Base-by-base conservation (phyloP, 352 stramenopile genomes). In the Pythium phragmitis region DNA sequence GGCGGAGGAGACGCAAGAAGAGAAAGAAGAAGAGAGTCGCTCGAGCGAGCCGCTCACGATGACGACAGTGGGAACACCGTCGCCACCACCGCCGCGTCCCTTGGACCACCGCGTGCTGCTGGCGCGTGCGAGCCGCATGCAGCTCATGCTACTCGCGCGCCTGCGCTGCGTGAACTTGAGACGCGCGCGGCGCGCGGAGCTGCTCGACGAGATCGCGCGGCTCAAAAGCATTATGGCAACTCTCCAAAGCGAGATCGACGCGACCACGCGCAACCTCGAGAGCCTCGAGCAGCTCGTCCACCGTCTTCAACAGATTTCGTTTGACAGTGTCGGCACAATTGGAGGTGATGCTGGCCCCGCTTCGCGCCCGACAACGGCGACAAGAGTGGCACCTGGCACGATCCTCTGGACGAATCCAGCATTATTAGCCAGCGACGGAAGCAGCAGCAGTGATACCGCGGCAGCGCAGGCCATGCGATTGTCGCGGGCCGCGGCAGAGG, bases 181-280 rank as follows among this genome's bases (percentile, higher is more conserved):
- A 4, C 60, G 65, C 14, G 55, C 19, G 11, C 72, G 56, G 33
- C 73, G 76, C 19, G 45, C 37, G 0, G 68, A 81, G 64, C 46
- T 81, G 34, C 37, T 78, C 37, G 60, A 78, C 6, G 76, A 84
- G 67, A 69, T 83, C 54, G 30, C 36, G 28, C 73, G 64, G 12
- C 60, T 83, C 19, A 73, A 72, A 16, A 55, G 63, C 7, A 55
- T 74, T n/a, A 70, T 74, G 28, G 43, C 59, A 49, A 42, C 46
- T 7, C 57, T 85, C 5, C 57, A 85, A 62, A 50, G 58, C 11
- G 66, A 80, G 49, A 65, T 83, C 21, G 68, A 82, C 45, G 57
- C 67, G 52, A 81, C 74, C 17, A 69, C 61, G 33, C 72, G 68
- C 42, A 75, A 56, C 28, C 58, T 85, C 14, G 67, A 72, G 56